A percentile compares a stretch with the other conserved stretches of the same genome.
Conservation (phyloP, 2,329 filamentous ascomycete genomes). For the Geosmithia putterillii region DNA sequence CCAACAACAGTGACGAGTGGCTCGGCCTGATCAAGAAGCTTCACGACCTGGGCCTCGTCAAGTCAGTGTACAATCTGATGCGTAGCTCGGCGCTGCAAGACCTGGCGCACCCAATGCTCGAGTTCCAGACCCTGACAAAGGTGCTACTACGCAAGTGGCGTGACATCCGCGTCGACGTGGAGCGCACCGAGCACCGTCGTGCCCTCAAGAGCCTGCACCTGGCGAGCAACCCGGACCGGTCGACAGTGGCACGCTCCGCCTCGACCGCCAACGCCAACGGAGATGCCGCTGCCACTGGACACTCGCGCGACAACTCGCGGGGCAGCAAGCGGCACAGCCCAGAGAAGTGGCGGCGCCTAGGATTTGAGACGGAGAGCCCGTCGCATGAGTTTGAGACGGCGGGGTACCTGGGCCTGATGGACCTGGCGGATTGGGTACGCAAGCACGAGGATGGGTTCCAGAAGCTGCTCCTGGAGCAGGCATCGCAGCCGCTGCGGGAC, state of each 20-base stretch:
- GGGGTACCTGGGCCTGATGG: conserved; percentile 94
- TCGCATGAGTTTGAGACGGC: conserved; percentile 73
- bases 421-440: conserved; percentile 83
- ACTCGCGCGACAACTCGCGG: conserved; percentile 30
- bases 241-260: conserved; percentile 4
- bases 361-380: conserved; percentile 85
- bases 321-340: conserved; percentile 66
- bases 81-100: conserved; percentile 88
- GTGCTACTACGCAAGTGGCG: conserved; percentile 79
- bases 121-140: conserved; percentile 89
- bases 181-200: conserved; percentile 76
- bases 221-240: conserved; percentile 59
- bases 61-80: conserved; percentile 86
- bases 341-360: conserved; percentile 84
- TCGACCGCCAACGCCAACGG: neutral
- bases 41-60: conserved; percentile 87
- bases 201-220: conserved; percentile 79
- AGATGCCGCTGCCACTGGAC: conserved; percentile 16
- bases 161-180: conserved; percentile 71
- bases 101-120: conserved; percentile 74
- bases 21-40: conserved; percentile 87
- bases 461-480: conserved; percentile 83
- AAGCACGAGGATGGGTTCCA: conserved; percentile 90
- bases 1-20: conserved; percentile 56
- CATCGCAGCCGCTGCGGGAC: conserved; percentile 54